Evolutionary conservation across 2,329 filamentous ascomycete genomes (phyloP).

Genomic region (Tolypocladium guangdongense): DNA sequence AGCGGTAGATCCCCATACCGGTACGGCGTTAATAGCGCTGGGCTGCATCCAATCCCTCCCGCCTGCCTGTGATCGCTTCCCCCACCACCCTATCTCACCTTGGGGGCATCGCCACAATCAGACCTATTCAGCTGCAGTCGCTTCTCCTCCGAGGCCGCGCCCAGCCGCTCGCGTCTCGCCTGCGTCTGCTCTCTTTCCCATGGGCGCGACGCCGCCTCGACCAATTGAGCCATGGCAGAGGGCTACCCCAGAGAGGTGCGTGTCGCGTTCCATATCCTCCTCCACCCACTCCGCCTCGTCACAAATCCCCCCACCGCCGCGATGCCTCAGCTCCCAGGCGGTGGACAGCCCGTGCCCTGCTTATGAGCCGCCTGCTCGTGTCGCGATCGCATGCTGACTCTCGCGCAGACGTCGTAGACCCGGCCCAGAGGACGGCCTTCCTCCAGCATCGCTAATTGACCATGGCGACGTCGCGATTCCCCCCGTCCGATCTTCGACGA

Average conservation of each 20-base stretch:
- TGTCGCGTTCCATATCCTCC: constrained; percentile 8
- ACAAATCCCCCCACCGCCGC: neutral
- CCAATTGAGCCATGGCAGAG: constrained; percentile 38
- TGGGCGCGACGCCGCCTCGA: constrained; percentile 30
- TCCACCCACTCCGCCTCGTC: neutral
- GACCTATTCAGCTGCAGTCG: neutral
- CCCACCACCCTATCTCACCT: neutral
- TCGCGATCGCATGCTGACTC: constrained; percentile 8
- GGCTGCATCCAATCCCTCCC: neutral
- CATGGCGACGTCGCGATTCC: constrained; percentile 37
- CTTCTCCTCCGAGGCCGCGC: neutral
- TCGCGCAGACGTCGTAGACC: constrained; percentile 30
- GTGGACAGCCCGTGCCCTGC: neutral
- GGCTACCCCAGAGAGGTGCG: constrained; percentile 33
- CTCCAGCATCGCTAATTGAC: constrained; percentile 17
- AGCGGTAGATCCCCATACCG: neutral
- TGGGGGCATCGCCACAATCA: neutral
- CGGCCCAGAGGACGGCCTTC: constrained; percentile 23
- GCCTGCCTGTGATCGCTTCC: neutral
- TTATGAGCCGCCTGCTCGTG: neutral
- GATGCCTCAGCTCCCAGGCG: neutral
- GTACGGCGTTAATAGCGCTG: neutral
- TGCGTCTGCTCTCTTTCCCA: constrained; percentile 17
- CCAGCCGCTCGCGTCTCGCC: neutral
- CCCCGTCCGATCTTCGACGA: constrained; percentile 35